Percentiles rank a stretch among this genome's conserved stretches.
Evolutionary conservation across 1,284 basidiomycete species (phyloP).

Genomic region (Cutaneotrichosporon sp.): DNA sequence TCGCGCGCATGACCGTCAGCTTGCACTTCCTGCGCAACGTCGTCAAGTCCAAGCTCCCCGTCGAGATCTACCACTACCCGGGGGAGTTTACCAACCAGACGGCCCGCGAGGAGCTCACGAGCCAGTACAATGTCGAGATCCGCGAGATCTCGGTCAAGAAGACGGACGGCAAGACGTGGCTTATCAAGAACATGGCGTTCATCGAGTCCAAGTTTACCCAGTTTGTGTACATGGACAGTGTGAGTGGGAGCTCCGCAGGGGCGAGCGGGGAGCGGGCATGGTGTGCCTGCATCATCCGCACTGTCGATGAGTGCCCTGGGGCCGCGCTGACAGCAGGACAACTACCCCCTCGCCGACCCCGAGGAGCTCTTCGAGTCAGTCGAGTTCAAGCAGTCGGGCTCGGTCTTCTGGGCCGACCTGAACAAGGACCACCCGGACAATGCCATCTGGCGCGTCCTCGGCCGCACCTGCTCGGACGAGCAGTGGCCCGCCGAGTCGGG

Average conservation of each 20-base stretch:
- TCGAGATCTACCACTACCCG: constrained; percentile 56
- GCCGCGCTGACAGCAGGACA: constrained; percentile 47
- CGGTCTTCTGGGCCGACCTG: constrained; percentile 58
- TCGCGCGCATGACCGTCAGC: constrained; percentile 46
- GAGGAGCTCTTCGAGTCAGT: constrained; percentile 53
- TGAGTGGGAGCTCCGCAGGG: constrained; percentile 23
- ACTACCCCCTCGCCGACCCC: constrained; percentile 55
- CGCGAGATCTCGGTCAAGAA: constrained; percentile 26
- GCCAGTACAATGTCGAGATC: constrained; percentile 37
- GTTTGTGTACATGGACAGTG: constrained; percentile 53
- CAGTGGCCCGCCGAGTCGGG: constrained; percentile 57
- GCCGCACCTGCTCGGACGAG: constrained; percentile 52
- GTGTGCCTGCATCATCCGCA: too few relatives aligned
- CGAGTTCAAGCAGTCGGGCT: constrained; percentile 51
- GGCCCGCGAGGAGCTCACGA: constrained; percentile 37
- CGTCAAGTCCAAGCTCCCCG: constrained; percentile 50
- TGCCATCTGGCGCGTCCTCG: constrained; percentile 56
- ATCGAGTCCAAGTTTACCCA: constrained; percentile 48
- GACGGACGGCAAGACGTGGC: constrained; percentile 42
- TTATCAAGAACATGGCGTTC: constrained; percentile 52
- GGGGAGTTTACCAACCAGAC: constrained; percentile 50
- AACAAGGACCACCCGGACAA: constrained; percentile 58
- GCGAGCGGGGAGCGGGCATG: too few relatives aligned
- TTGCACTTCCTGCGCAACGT: constrained; percentile 53
- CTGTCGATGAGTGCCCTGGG: too few relatives aligned